Evolutionary conservation across 2,329 filamentous ascomycete genomes (phyloP).

Genomic region (Penicillium sclerotigenum): DNA sequence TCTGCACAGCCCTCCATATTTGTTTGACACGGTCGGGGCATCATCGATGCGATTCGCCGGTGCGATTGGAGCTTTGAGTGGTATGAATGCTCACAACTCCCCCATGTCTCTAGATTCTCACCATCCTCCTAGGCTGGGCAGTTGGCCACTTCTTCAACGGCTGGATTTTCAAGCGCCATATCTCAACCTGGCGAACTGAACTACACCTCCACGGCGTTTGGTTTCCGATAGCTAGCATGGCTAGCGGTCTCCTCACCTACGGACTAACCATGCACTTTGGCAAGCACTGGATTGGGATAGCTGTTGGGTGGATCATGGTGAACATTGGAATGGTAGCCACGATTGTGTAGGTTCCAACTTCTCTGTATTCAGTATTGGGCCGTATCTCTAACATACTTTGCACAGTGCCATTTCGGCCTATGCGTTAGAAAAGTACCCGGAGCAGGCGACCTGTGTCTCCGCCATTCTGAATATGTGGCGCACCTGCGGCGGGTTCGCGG

Average conservation of each 20-base stretch:
- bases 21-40: constrained; percentile 35
- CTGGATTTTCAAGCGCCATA: constrained; percentile 29
- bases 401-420: constrained; percentile 36
- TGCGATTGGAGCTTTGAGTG: constrained; percentile 33
- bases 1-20: constrained; percentile 34
- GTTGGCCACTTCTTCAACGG: constrained; percentile 38
- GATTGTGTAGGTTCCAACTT: constrained; percentile 28
- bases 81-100: constrained; percentile 12
- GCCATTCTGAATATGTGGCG: constrained; percentile 42
- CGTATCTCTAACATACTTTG: not conserved
- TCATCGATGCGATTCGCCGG: constrained; percentile 39
- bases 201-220: constrained; percentile 39
- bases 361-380: not conserved
- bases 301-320: constrained; percentile 39
- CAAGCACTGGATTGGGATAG: constrained; percentile 38
- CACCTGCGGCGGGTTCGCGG: constrained; percentile 38
- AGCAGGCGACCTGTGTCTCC: constrained; percentile 33
- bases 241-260: constrained; percentile 33
- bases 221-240: constrained; percentile 32
- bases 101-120: not conserved
- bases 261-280: constrained; percentile 35
- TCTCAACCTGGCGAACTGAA: constrained; percentile 30
- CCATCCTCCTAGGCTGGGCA: constrained; percentile 23
- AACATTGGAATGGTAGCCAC: constrained; percentile 37
- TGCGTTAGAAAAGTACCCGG: constrained; percentile 37